phyloP scores from a whole-genome alignment of 805 yeast genomes.

The Yarrowia yakushimensis region DNA sequence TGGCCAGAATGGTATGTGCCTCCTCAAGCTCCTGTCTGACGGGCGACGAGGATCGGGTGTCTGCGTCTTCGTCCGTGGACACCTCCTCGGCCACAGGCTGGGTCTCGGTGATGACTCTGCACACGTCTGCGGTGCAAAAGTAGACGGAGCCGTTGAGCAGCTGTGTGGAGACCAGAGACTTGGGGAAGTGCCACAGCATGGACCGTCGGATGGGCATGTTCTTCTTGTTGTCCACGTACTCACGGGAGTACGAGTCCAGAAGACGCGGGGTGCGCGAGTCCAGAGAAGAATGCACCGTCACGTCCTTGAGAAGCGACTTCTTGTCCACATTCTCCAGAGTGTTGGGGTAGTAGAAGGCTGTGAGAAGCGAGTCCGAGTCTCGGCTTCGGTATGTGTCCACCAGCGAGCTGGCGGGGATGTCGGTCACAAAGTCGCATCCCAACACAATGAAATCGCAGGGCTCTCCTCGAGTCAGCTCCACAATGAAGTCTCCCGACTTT shows the following conservation, averaged over 20 bases:
- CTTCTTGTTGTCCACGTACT: slow-evolving; percentile 67
- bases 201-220: slow-evolving; percentile 76
- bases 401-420: slow-evolving; percentile 83
- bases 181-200: slow-evolving; percentile 84
- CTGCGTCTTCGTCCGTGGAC: slow-evolving; percentile 29
- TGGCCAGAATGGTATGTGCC: slow-evolving; percentile 27
- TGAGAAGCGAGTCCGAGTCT: slow-evolving; percentile 63
- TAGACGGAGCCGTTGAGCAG: slow-evolving; percentile 71
- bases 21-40: slow-evolving; percentile 11
- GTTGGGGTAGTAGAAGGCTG: slow-evolving; percentile 69
- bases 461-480: slow-evolving; percentile 12
- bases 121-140: slow-evolving; percentile 54
- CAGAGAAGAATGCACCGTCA: slow-evolving; percentile 45
- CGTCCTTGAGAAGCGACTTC: slow-evolving; percentile 63
- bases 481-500: slow-evolving; percentile 31
- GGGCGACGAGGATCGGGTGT: slow-evolving; percentile 29
- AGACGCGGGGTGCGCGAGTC: slow-evolving; percentile 43
- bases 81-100: slow-evolving; percentile 30
- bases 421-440: slow-evolving; percentile 93
- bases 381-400: slow-evolving; percentile 79
- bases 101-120: slow-evolving; percentile 47
- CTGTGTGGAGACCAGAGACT: slow-evolving; percentile 69
- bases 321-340: slow-evolving; percentile 73
- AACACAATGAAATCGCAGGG: slow-evolving; percentile 64
- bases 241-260: slow-evolving; percentile 68